Evolutionary conservation across 768 basidiomycete genomes (phyloP), one percentile per base, ranked within the genome.

Genomic region (Myochromella boudieri): DNA sequence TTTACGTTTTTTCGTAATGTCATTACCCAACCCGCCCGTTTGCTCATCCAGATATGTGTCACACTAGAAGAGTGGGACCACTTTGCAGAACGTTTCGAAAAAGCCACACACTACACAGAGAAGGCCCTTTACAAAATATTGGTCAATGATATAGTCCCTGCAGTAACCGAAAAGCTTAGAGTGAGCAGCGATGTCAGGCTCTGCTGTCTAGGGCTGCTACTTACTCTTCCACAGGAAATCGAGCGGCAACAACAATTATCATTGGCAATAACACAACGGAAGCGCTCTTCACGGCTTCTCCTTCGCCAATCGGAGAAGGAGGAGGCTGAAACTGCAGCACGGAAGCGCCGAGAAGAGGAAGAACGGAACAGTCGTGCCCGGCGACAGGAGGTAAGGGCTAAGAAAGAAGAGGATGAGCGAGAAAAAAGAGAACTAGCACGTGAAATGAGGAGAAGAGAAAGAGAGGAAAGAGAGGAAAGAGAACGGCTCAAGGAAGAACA

Each of bases 201-300:
- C 33, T 34, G 21, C 29, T 38, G n/a, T 24, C n/a, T 25, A 11
- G 14, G 8, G 37, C 45, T 49, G 8, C 56, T 56, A 11, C 26
- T n/a, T 26, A 40, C 26, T 42, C 21, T 37, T 14, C 17, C 18
- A 27, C 27, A 89, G 87, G 82, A 87, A 67, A 67, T 73, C 24
- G 79, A 85, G 58, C 75, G 71, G 27, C 81, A 82, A 60, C 73
- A 75, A 18, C 78, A 74, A 11, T 49, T 87, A 41, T 86, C 90
- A 51, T 85, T 88, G 53, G 87, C 89, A 1, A 68, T 94, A 10
- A 78, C 81, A 20, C 87, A 90, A 49, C 83, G 94, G 49, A 97
- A 97, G 64, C 85, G 94, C 18, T 95, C 93, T 0, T 91, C 91
- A 14, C 87, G 95, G 25, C 82, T 97, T 47, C 88, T 91, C 3